A percentile compares a stretch with the other conserved stretches of the same genome.
Conservation (phyloP, 495 filamentous ascomycete species). For the Penicillium subrubescens region DNA sequence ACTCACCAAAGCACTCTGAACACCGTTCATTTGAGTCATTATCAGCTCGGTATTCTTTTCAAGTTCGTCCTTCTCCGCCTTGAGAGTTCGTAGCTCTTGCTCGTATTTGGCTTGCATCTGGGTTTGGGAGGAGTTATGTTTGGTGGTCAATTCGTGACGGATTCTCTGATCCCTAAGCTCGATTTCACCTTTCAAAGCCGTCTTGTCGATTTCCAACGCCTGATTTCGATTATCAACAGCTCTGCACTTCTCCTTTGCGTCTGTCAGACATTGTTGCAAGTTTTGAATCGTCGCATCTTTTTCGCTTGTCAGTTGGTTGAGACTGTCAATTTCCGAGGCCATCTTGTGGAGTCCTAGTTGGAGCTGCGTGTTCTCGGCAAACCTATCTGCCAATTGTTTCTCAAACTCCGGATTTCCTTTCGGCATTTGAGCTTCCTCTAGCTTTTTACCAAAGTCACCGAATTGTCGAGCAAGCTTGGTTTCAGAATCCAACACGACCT, state of each 20-base stretch:
- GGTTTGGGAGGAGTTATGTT: conserved; percentile 20
- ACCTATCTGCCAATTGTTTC: conserved; percentile 15
- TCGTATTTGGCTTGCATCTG: conserved; percentile 27
- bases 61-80: conserved; percentile 27
- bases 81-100: conserved; percentile 22
- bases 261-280: conserved; percentile 23
- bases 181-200: conserved; percentile 23
- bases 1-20: conserved; percentile 33
- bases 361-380: conserved; percentile 29
- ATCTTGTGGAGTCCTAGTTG: conserved; percentile 28
- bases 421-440: conserved; percentile 26
- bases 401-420: conserved; percentile 16
- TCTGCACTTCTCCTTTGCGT: conserved; percentile 16
- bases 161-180: conserved; percentile 22
- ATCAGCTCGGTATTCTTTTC: conserved; percentile 15
- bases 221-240: conserved; percentile 12
- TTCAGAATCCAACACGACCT: conserved; percentile 17
- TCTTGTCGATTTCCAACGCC: conserved; percentile 23
- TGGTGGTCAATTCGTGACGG: conserved; percentile 29
- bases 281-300: conserved; percentile 21
- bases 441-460: conserved; percentile 18
- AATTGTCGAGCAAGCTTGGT: conserved; percentile 25
- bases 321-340: conserved; percentile 14
- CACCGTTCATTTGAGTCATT: conserved; percentile 20
- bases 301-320: conserved; percentile 17